Percentiles rank a stretch among this genome's conserved stretches.
phyloP scores from a whole-genome alignment of 2,329 filamentous ascomycete genomes.

The Fusarium decemcellulare region DNA sequence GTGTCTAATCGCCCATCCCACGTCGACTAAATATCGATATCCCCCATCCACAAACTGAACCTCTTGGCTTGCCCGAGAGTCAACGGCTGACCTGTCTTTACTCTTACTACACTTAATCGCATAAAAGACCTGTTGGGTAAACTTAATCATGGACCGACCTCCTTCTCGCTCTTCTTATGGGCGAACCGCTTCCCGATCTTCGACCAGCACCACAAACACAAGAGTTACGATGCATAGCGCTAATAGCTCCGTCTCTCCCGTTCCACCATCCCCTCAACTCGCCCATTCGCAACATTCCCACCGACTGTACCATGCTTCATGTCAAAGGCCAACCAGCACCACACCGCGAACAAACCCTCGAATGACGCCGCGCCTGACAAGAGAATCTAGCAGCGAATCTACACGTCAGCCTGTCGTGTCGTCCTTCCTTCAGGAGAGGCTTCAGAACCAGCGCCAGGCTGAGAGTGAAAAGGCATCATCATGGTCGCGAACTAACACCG shows the following conservation, averaged over 20 bases:
- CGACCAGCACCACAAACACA: conserved; percentile 59
- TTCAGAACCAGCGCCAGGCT: conserved; percentile 65
- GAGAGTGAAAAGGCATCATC: conserved; percentile 60
- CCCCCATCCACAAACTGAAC: neutral
- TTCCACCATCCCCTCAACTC: conserved; percentile 54
- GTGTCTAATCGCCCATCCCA: conserved; percentile 2
- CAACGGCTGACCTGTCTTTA: conserved; percentile 12
- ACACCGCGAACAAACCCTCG: conserved; percentile 56
- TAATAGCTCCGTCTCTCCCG: conserved; percentile 59
- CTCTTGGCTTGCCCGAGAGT: conserved; percentile 1
- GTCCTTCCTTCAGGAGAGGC: conserved; percentile 67
- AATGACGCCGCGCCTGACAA: conserved; percentile 58
- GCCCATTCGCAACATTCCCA: conserved; percentile 55
- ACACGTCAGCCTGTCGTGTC: conserved; percentile 60
- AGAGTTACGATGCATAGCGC: conserved; percentile 58
- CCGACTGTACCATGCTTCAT: conserved; percentile 57
- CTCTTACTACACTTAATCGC: neutral
- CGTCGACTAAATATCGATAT: conserved; percentile 4
- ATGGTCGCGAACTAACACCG: conserved; percentile 54
- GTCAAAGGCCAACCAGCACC: conserved; percentile 48
- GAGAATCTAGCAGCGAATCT: conserved; percentile 59
- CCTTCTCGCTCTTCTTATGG: conserved; percentile 51
- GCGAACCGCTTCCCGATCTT: conserved; percentile 63
- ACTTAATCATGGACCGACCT: conserved; percentile 49
- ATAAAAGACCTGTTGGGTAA: neutral